These are phyloP conservation scores for Liriodendron chinense DNA, from an alignment of 164 flowering plant species.

Conservation along the genomic window DNA sequence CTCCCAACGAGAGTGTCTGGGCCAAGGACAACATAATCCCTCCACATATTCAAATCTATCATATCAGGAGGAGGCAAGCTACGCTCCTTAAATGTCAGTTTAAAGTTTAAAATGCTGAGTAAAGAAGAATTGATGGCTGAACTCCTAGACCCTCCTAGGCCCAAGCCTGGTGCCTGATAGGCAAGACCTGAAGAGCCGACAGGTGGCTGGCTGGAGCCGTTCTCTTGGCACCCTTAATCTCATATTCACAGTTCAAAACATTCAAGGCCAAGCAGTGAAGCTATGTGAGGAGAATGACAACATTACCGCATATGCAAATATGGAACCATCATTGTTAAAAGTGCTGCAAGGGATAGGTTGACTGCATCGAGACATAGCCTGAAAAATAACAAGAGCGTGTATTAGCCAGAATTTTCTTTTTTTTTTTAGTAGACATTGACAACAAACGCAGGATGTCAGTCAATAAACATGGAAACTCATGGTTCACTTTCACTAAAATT, in stretches of 20 bases:
- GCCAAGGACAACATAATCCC: too few relatives aligned
- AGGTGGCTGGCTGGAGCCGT: neutral
- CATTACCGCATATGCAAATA: conserved; percentile 13
- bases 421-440: neutral
- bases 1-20: too few relatives aligned
- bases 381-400: conserved; percentile 16
- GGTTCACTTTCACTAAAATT: neutral
- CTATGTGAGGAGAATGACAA: neutral
- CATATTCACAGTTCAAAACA: neutral
- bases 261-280: neutral
- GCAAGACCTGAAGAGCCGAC: neutral
- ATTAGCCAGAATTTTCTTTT: neutral
- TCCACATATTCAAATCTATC: too few relatives aligned
- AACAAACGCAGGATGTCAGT: neutral
- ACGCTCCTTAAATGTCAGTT: neutral
- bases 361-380: conserved; percentile 90
- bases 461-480: neutral
- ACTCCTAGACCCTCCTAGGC: too few relatives aligned
- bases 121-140: neutral
- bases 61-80: too few relatives aligned
- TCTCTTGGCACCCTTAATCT: too few relatives aligned
- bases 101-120: neutral
- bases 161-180: neutral
- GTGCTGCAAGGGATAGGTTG: conserved; percentile 89
- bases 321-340: conserved; percentile 92